Evolutionary conservation across 352 stramenopile genomes (phyloP).

Genomic region (Lagenidium giganteum): DNA sequence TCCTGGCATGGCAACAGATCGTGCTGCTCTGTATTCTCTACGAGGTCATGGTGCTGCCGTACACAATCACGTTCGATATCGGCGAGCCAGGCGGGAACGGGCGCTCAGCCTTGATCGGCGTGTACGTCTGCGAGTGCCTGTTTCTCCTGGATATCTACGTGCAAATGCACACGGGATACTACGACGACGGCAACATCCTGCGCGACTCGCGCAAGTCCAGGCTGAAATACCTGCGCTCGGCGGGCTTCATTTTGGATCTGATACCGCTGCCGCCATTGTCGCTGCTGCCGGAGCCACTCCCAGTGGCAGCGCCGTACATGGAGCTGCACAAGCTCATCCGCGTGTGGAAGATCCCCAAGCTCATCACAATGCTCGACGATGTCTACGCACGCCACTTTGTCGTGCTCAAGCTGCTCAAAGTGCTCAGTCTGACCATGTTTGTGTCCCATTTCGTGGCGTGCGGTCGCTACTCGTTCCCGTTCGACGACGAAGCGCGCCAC

Average conservation of each 20-base stretch:
- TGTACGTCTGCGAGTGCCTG: slow-evolving; percentile 54
- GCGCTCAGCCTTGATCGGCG: slow-evolving; percentile 21
- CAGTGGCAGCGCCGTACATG: slow-evolving; percentile 13
- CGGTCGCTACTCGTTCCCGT: slow-evolving; percentile 40
- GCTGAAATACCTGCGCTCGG: slow-evolving; percentile 56
- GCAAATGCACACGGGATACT: slow-evolving; percentile 70
- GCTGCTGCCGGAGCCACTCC: slow-evolving; percentile 17
- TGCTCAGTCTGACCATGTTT: slow-evolving; percentile 39
- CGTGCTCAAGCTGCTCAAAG: slow-evolving; percentile 49
- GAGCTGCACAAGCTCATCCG: slow-evolving; percentile 59
- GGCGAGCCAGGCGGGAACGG: slow-evolving; percentile 4
- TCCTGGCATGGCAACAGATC: slow-evolving; percentile 46
- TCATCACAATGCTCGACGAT: slow-evolving; percentile 57
- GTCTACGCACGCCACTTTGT: slow-evolving; percentile 61
- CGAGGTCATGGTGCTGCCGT: slow-evolving; percentile 40
- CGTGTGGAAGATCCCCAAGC: slow-evolving; percentile 34
- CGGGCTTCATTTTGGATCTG: slow-evolving; percentile 44
- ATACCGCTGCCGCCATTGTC: slow-evolving; percentile 42
- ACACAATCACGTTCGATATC: slow-evolving; percentile 31
- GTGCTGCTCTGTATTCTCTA: slow-evolving; percentile 47
- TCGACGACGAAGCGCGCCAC: slow-evolving; percentile 25
- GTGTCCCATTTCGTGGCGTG: slow-evolving; percentile 56
- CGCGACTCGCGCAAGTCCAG: slow-evolving; percentile 48
- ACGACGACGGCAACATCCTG: slow-evolving; percentile 62
- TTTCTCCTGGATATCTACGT: slow-evolving; percentile 67